A percentile compares a stretch with the other conserved stretches of the same genome.
Conservation (phyloP, 148 eudicot genomes). For the Cornus kousa region DNA sequence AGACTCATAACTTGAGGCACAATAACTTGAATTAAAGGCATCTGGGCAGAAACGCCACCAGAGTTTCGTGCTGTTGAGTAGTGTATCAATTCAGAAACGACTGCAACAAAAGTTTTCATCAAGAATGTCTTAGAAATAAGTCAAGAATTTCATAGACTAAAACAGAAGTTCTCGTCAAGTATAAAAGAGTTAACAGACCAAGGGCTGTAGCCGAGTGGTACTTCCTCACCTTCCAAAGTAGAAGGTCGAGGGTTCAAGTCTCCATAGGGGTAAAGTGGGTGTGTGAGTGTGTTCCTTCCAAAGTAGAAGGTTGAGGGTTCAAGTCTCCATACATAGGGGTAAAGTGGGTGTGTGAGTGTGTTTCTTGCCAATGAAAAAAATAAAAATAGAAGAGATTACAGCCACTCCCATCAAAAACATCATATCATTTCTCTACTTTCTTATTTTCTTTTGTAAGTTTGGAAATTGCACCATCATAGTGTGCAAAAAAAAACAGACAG, state of each 20-base stretch:
- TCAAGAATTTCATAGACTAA: background rate
- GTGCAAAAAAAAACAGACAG: too few species aligned
- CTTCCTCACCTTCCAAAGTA: too few species aligned
- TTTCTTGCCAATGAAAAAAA: too few species aligned
- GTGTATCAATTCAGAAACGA: constrained; percentile 91
- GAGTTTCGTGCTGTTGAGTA: constrained; percentile 72
- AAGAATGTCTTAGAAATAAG: constrained; percentile 4
- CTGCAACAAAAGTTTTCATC: constrained; percentile 39
- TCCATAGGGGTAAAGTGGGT: too few species aligned
- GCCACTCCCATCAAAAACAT: background rate
- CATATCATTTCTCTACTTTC: too few species aligned
- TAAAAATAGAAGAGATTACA: background rate
- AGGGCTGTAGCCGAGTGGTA: too few species aligned
- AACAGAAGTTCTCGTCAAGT: background rate
- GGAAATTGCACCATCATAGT: constrained; percentile 1
- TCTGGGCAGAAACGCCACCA: constrained; percentile 59
- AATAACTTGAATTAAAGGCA: constrained; percentile 85
- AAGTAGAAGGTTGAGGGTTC: too few species aligned
- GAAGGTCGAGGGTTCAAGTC: too few species aligned
- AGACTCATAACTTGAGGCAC: constrained; percentile 93
- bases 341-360: too few species aligned
- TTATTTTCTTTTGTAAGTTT: too few species aligned
- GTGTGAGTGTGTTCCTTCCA: too few species aligned
- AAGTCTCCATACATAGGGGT: too few species aligned
- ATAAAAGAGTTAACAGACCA: background rate